A percentile compares a stretch with the other conserved stretches of the same genome.
Conservation (phyloP, 2,329 filamentous ascomycete genomes). For the Trichoderma guizhouense region DNA sequence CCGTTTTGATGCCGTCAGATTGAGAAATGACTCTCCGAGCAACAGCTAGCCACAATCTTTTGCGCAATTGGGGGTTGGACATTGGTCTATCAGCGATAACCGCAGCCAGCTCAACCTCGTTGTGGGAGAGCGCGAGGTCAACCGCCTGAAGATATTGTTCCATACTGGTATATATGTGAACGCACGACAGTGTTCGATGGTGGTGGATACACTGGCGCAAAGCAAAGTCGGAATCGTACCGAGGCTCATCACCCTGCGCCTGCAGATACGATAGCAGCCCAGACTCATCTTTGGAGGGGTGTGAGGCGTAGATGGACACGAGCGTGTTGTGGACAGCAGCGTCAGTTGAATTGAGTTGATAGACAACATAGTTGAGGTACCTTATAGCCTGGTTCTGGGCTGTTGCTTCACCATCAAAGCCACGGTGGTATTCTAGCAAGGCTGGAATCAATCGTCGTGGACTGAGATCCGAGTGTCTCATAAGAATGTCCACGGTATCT, state of each 20-base stretch:
- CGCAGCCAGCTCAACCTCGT: constrained; percentile 84
- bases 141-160: constrained; percentile 91
- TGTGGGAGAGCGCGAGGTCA: constrained; percentile 83
- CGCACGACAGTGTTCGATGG: constrained; percentile 86
- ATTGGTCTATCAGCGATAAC: constrained; percentile 84
- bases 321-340: constrained; percentile 95
- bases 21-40: constrained; percentile 90
- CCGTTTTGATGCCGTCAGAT: constrained; percentile 82
- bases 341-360: constrained; percentile 74
- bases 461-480: constrained; percentile 83
- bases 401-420: constrained; percentile 60
- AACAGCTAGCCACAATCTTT: constrained; percentile 92
- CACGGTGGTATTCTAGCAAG: constrained; percentile 87
- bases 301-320: constrained; percentile 90
- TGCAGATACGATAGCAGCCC: constrained; percentile 86
- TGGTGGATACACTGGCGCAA: constrained; percentile 93
- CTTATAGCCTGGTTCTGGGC: constrained; percentile 85
- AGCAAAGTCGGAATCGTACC: constrained; percentile 94
- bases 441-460: constrained; percentile 88
- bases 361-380: constrained; percentile 91
- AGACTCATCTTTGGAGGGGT: constrained; percentile 77
- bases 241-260: constrained; percentile 79
- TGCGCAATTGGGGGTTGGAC: constrained; percentile 74
- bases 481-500: constrained; percentile 90
- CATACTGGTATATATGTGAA: constrained; percentile 97